A percentile compares a stretch with the other conserved stretches of the same genome.
phyloP scores from a whole-genome alignment of 257 asterid genomes.

The Jasminum sambac region DNA sequence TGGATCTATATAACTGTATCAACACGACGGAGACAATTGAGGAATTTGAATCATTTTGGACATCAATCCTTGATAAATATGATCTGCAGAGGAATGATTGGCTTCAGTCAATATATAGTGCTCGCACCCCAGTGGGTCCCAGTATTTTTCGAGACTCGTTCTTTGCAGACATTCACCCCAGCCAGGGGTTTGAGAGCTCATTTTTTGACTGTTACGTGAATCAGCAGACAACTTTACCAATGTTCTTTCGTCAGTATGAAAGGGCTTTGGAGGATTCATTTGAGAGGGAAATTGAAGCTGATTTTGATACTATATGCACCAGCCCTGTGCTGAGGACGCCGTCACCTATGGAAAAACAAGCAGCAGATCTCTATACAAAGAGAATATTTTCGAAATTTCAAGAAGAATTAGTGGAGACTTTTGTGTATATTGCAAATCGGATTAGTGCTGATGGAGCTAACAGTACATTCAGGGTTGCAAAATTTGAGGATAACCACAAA shows the following conservation, averaged over 20 bases:
- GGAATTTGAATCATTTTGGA: conserved; percentile 85
- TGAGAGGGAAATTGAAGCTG: conserved; percentile 82
- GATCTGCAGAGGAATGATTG: conserved; percentile 74
- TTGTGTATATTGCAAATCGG: conserved; percentile 86
- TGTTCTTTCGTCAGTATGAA: conserved; percentile 93
- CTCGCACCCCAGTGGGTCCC: conserved; percentile 88
- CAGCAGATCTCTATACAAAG: conserved; percentile 72
- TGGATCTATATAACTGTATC: conserved; percentile 79
- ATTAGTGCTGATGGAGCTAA: conserved; percentile 64
- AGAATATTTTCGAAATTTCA: conserved; percentile 76
- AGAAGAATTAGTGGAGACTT: conserved; percentile 91
- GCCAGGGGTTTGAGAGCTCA: conserved; percentile 56
- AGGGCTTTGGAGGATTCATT: conserved; percentile 75
- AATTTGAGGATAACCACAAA: conserved; percentile 76
- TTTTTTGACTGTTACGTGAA: conserved; percentile 85
- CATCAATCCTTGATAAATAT: conserved; percentile 64
- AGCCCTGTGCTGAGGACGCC: conserved; percentile 81
- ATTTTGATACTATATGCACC: conserved; percentile 68
- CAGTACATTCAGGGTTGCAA: conserved; percentile 84
- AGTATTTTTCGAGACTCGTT: conserved; percentile 76
- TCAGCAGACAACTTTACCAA: conserved; percentile 80
- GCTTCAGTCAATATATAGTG: conserved; percentile 74
- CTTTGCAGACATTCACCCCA: conserved; percentile 58
- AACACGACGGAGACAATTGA: conserved; percentile 75
- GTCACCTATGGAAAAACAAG: conserved; percentile 96